Conservation (phyloP, 257 asterid genomes). For the Solanum gracilifrons region DNA sequence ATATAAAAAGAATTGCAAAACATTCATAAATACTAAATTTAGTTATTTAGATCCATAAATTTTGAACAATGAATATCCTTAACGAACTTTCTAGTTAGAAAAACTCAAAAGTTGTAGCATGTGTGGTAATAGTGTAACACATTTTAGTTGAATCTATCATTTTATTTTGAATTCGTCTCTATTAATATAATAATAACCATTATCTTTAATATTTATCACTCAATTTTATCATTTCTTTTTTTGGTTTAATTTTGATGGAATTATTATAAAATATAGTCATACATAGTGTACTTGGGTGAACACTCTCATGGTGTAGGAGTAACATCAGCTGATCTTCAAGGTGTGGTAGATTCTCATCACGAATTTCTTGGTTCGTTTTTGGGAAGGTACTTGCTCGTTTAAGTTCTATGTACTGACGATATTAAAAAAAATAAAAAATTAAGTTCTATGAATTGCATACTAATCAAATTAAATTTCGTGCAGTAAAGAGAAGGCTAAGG, state of each 20-base stretch:
- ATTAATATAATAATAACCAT: neutral
- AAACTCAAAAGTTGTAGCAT: too few relatives aligned
- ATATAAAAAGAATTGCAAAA: too few relatives aligned
- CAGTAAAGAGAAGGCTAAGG: constrained; percentile 48
- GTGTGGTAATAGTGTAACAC: neutral
- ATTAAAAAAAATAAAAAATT: neutral
- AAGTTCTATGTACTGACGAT: neutral
- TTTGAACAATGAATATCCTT: too few relatives aligned
- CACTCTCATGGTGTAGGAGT: constrained; percentile 54
- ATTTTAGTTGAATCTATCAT: neutral
- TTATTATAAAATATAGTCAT: constrained; percentile 31
- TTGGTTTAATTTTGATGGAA: neutral
- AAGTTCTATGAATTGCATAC: neutral
- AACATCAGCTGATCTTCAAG: constrained; percentile 27
- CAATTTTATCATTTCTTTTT: too few relatives aligned
- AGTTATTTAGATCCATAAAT: too few relatives aligned
- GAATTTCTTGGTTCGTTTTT: constrained; percentile 43
- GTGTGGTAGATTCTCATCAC: constrained; percentile 38
- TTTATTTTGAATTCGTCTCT: neutral
- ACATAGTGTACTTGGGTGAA: constrained; percentile 70
- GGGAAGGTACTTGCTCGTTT: constrained; percentile 36
- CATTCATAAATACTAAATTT: too few relatives aligned
- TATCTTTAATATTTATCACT: neutral
- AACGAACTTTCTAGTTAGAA: too few relatives aligned
- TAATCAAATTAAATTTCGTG: neutral